Evolutionary conservation across 1,284 basidiomycete genomes (phyloP), one percentile per base, ranked within the genome.

Genomic region (Farysia itapuensis): DNA sequence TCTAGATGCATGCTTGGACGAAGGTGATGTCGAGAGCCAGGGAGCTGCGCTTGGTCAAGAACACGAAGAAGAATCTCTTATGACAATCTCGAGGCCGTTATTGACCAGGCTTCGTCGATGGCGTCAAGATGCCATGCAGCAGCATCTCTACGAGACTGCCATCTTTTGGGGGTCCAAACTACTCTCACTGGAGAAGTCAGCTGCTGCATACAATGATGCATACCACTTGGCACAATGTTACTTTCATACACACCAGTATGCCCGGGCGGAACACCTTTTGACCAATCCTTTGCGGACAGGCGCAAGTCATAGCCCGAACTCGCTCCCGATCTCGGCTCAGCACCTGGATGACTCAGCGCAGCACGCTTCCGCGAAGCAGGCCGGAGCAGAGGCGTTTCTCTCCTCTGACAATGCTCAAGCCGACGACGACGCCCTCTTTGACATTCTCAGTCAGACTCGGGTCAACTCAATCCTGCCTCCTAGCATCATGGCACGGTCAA

Each of bases 131-230:
- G 94, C 95, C 28, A 84, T 96, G 70, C 90, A 93, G 84, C 94
- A 97, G 77, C 94, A 98, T 80, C 80, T 98, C 22, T 96, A 97
- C 78, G 90, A 93, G 61, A 96, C 94, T 0, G 95, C 95, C 12
- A 87, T 89, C 8, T 97, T 97, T 75, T 98, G 95, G 95, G 95
- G 93, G 3, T 89, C 94, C 79, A 97, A 98, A 78, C 84, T 97
- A 33, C 80, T 96, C 26, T 88, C 84, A 44, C 90, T 92, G 86
- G 96, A 94, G 31, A 39, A 32, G 4, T 43, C 43, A 2, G 12
- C 56, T 2, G 35, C 41, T 11, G 50, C 50, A 19, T 49, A 57
- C 47, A 75, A 72, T 77, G 95, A 99, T 78, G 95, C 92, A 8
- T 98, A 97, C 78, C 97, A 94, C 91, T 84, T 99, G 14, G 94